Evolutionary conservation across 768 basidiomycete species (phyloP).

Genomic region (Lactarius deliciosus): DNA sequence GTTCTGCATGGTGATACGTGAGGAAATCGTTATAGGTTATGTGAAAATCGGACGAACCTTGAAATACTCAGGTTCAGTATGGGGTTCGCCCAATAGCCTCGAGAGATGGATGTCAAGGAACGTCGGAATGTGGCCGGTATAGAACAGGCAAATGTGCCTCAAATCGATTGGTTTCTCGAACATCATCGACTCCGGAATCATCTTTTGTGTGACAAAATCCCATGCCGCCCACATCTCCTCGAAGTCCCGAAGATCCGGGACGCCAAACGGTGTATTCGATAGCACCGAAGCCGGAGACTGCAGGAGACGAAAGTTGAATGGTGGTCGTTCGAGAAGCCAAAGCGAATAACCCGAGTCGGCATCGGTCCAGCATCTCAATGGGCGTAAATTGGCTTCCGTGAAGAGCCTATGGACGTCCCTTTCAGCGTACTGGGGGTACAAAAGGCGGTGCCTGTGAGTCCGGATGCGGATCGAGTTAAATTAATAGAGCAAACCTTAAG

Average conservation of each 20-base stretch:
- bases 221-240: slow-evolving; percentile 80
- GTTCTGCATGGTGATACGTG: slow-evolving; percentile 41
- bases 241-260: slow-evolving; percentile 82
- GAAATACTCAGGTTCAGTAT: slow-evolving; percentile 82
- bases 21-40: not conserved
- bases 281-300: slow-evolving; percentile 39
- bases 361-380: slow-evolving; percentile 86
- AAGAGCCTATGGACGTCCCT: slow-evolving; percentile 70
- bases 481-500: slow-evolving; percentile 60
- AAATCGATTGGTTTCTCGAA: slow-evolving; percentile 91
- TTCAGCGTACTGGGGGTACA: slow-evolving; percentile 66
- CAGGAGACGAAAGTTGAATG: slow-evolving; percentile 71
- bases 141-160: slow-evolving; percentile 96
- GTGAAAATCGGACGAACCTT: slow-evolving; percentile 46
- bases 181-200: slow-evolving; percentile 87
- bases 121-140: slow-evolving; percentile 89
- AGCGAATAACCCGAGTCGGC: slow-evolving; percentile 69
- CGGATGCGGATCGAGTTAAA: not conserved
- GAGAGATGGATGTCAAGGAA: slow-evolving; percentile 92
- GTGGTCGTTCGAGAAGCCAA: slow-evolving; percentile 88
- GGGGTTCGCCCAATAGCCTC: slow-evolving; percentile 65
- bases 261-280: slow-evolving; percentile 50
- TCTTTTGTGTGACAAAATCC: slow-evolving; percentile 79
- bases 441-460: not conserved
- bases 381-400: slow-evolving; percentile 69